Evolutionary conservation across 805 yeast species (phyloP), one percentile per base, ranked within the genome.

Genomic region (Danielozyma ontarioensis): DNA sequence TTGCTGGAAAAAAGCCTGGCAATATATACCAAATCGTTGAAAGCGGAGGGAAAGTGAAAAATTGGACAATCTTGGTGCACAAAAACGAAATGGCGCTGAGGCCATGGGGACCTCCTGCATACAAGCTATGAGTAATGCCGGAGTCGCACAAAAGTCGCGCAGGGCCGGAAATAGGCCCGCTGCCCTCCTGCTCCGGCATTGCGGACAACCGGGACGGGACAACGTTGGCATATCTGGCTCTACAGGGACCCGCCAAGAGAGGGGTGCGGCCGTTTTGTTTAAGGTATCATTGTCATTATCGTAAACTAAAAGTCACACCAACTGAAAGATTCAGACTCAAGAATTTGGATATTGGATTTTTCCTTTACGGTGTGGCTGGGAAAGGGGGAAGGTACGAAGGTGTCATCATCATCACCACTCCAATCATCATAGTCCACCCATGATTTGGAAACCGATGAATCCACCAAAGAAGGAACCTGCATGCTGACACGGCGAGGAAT

Each of bases 391-490:
- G 30, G 23, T 19, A 44, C 35, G 22, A 41, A 21, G 27, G 37
- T 44, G 16, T 43, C 45, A 15, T 52, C 53, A 21, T 52, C 56
- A 16, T 41, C 54, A 27, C 57, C 64, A 28, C 54, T 57, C 35
- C 54, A 44, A 27, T 60, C 65, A 34, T 55, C 56, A 17, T 35
- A 40, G 13, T 44, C 48, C 18, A 34, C 41, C 64, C 65, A 61
- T 17, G 61, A 55, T 34, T 46, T 54, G 19, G 55, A 45, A 13
- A 48, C 45, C n/a, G 64, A 51, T 12, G 59, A 54, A 29, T 59
- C 59, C 27, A 57, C 51, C 37, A 59, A 49, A 10, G 62, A 55
- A 13, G 66, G 65, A 13, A 53, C 33, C 28, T 51, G 42, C 29
- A 41, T 29, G 27, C 40, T 33, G 31, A 25, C 15, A 13, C 11